These are phyloP conservation scores for Tuctoria greenei DNA, from an alignment of 176 grass and related monocot genomes.

Conservation along the genomic window DNA sequence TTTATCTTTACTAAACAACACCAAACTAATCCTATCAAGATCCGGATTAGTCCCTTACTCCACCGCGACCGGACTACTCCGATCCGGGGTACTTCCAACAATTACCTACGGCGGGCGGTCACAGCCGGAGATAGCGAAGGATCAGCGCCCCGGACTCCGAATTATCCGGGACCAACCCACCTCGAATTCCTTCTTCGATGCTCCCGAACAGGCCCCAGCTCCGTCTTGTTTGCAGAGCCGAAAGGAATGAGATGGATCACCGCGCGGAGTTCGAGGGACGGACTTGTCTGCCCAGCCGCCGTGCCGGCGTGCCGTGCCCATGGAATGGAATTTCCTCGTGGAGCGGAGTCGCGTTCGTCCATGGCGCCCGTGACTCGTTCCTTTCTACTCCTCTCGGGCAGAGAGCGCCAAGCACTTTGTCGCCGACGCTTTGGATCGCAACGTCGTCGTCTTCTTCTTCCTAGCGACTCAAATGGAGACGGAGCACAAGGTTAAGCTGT, in stretches of 20 bases:
- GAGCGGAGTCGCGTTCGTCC: background rate
- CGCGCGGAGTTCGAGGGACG: background rate
- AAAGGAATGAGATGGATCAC: background rate
- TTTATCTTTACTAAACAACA: too few relatives aligned
- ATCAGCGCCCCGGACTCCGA: slow-evolving; percentile 1
- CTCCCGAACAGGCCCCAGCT: background rate
- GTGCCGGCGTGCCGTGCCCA: slow-evolving; percentile 3
- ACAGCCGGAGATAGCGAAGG: slow-evolving; percentile 4
- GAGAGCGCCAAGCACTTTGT: background rate
- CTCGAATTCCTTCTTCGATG: background rate
- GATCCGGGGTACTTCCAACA: too few relatives aligned
- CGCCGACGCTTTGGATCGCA: background rate
- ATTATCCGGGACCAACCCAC: background rate
- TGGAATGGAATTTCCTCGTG: slow-evolving; percentile 32
- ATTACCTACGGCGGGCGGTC: too few relatives aligned
- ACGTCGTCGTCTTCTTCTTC: background rate
- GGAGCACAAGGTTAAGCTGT: background rate
- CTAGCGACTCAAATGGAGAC: background rate
- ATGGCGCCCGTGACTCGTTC: slow-evolving; percentile 9
- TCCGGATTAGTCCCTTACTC: too few relatives aligned
- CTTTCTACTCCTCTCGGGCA: background rate
- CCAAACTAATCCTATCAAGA: too few relatives aligned
- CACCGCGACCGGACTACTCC: too few relatives aligned
- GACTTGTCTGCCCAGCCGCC: background rate
- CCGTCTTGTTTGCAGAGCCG: background rate